Base-by-base conservation (phyloP, 106 monocot genomes). In the Apostasia ramifera region DNA sequence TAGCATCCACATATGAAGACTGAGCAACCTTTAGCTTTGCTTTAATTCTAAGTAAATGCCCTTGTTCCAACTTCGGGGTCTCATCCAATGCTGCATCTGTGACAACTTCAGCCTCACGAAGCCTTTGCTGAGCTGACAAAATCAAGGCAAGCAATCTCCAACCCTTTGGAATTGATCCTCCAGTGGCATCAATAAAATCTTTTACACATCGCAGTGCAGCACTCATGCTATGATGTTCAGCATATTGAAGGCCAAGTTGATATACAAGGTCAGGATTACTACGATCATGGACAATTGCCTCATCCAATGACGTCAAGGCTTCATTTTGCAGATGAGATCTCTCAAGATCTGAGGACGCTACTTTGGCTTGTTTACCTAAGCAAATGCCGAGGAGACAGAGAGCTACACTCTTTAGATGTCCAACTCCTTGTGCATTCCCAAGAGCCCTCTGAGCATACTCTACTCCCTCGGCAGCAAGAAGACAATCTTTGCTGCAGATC, bases 11-110 rank as follows among this genome's bases (percentile, higher is more conserved):
- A 5, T 89, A 85, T 38, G 71, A 78, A 13, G 82, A 85, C 67
- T 80, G 86, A 71, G 92, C 86, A 48, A 79, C 87, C 78, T 92
- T 92, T 43, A 97, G 57, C 62, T 97, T 97, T 75, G 95, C 89
- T 81, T 81, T 97, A 14, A 97, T 89, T 71, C 89, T 79, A 15
- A 97, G 83, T 41, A 97, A 67, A 46, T 84, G 77, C 43, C 86
- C 92, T 78, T 97, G 88, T 47, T 92, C 89, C 92, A 89, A 87
- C 67, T 92, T 97, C 63, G 84, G 76, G 42, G 89, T 92, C 77
- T 97, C 92, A 78, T 97, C 95, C 58, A 97, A 80, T 41, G 89
- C 92, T 26, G 95, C 86, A 75, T 92, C 91, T 45, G 65, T 86
- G 60, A 92, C 89, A 62, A 84, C 82, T 61, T 92, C 89, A 61